phyloP scores from a whole-genome alignment of 768 basidiomycete species.

The Leccinellum rugosiceps region DNA sequence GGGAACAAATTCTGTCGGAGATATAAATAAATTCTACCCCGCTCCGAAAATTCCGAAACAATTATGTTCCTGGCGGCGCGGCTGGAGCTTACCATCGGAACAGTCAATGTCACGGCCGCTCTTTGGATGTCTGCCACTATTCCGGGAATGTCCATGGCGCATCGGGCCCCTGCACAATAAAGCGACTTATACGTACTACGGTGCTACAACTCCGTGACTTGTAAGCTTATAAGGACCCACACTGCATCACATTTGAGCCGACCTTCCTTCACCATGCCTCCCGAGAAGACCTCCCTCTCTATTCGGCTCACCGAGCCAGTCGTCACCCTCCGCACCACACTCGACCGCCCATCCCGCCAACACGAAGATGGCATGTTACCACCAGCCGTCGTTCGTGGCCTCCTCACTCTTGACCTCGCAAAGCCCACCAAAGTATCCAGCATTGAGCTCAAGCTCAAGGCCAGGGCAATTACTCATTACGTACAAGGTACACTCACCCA shows the following conservation, averaged over 20 bases:
- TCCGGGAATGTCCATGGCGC: background rate
- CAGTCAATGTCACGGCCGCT: background rate
- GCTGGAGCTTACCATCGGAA: conserved; percentile 6
- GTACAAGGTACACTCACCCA: conserved; percentile 65
- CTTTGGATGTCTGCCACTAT: background rate
- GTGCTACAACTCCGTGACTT: background rate
- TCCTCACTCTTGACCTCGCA: conserved; percentile 57
- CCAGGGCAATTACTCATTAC: conserved; percentile 71
- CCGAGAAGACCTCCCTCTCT: conserved; percentile 42
- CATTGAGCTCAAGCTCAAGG: conserved; percentile 78
- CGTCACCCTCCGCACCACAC: conserved; percentile 55
- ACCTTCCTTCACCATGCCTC: conserved; percentile 3
- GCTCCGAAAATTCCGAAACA: background rate
- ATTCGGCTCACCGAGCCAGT: conserved; percentile 73
- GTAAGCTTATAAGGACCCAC: conserved; percentile 2
- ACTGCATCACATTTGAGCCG: background rate
- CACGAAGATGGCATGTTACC: conserved; percentile 40
- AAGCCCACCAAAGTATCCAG: conserved; percentile 86
- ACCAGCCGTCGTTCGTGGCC: conserved; percentile 61
- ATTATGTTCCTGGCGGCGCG: background rate
- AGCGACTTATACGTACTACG: background rate
- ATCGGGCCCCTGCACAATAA: background rate
- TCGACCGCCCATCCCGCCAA: conserved; percentile 32
- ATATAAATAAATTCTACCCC: background rate
- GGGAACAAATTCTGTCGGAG: background rate